These are phyloP conservation scores for Cryoendolithus antarcticus DNA, from an alignment of 2,329 filamentous ascomycete species.

Conservation along the genomic window DNA sequence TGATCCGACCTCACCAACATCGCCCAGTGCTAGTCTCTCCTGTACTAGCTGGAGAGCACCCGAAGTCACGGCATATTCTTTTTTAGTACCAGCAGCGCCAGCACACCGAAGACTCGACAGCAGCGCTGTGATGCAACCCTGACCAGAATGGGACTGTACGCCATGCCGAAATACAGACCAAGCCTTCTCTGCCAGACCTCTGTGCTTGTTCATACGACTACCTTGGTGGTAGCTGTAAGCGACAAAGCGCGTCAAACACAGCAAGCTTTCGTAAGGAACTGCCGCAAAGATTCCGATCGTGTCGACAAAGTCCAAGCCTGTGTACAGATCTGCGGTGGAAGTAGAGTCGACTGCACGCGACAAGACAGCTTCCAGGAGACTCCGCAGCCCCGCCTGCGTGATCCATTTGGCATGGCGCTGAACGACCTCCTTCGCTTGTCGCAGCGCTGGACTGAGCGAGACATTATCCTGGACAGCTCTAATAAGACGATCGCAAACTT, in stretches of 20 bases:
- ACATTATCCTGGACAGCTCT: not conserved
- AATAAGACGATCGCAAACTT: conserved; percentile 13
- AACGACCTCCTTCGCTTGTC: conserved; percentile 13
- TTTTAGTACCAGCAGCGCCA: conserved; percentile 9
- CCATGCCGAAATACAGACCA: conserved; percentile 17
- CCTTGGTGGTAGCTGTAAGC: conserved; percentile 20
- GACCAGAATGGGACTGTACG: conserved; percentile 18
- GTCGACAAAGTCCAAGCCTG: conserved; percentile 18
- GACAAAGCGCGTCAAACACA: conserved; percentile 15
- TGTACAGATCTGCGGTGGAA: conserved; percentile 17
- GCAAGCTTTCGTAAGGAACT: conserved; percentile 12
- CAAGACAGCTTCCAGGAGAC: conserved; percentile 14
- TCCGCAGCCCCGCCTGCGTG: conserved; percentile 12
- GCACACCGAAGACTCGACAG: conserved; percentile 14
- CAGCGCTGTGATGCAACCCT: conserved; percentile 14
- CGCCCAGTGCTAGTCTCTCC: conserved; percentile 12
- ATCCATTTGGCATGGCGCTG: conserved; percentile 23
- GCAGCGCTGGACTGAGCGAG: conserved; percentile 10
- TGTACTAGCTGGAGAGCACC: conserved; percentile 20
- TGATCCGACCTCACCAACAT: conserved; percentile 1
- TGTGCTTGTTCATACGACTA: conserved; percentile 17
- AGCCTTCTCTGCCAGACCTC: conserved; percentile 13
- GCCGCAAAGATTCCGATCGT: conserved; percentile 18
- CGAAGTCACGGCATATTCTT: conserved; percentile 13
- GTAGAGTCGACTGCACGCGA: conserved; percentile 15